Evolutionary conservation across 1,139 yeast species (phyloP), one percentile per base, ranked within the genome.

Genomic region (Candida mesenterica): DNA sequence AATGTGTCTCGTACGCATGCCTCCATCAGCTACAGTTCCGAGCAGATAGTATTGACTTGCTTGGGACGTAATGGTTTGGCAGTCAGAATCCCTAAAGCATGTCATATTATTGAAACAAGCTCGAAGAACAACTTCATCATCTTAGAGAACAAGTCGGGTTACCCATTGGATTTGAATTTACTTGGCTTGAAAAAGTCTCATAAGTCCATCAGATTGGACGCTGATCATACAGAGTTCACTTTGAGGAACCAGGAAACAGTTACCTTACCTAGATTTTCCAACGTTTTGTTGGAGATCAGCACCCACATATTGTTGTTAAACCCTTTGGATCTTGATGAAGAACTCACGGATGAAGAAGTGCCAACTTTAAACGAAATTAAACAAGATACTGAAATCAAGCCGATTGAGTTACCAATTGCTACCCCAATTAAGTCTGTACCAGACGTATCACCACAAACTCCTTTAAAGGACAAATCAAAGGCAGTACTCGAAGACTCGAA

Each of bases 31-130:
- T 55, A 59, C 41, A 47, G 52, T 30, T 42, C 46, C 5, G 50
- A 54, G 28, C 55, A 47, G 36, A 65, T 55, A 47, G 56, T 46
- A 5, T 56, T 84, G 37, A 70, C 68, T 31, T 85, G 94, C 52
- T 52, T 77, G 40, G 94, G 95, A 1, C 73, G 77, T 62, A 85
- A 85, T 50, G 94, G 94, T 4, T 61, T 82, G 39, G 76, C 75
- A 15, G 71, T 84, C 24, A 68, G 75, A 8, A 71, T 84, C 32
- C 90, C 90, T 1, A 60, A 60, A 38, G 54, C 67, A 13, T 70
- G 75, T 41, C 52, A 52, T 20, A 69, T 68, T 5, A 53, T 51
- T 39, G 57, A 61, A 14, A 49, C 64, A 12, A 51, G 52, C 26
- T 38, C 49, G 3, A 38, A 44, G 4, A 53, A 59, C 4, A 53